Base-by-base conservation (phyloP, 2,329 filamentous ascomycete genomes). In the Epichloe scottii region DNA sequence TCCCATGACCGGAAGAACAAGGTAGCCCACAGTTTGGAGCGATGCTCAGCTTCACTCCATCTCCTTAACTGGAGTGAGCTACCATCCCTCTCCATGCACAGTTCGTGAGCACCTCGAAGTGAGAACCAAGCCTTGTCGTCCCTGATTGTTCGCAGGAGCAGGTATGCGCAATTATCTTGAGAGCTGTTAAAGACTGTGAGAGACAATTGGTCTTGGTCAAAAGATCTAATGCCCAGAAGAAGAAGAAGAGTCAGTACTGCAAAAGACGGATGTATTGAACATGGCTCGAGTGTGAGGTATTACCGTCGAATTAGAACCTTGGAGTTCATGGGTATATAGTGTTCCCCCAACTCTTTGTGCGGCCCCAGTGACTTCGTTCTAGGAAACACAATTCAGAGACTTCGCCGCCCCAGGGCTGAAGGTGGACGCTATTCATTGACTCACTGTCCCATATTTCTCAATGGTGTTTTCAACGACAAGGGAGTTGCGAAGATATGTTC, bases 1-100 rank as follows among this genome's bases (percentile, higher is more conserved):
- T 82, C 79, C 77, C 77, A 82, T 1, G 77, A 81, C 51, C 74
- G 63, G 54, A 82, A 82, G 52, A 69, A 75, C 5, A 83, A 62
- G 4, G 65, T 69, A 1, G 75, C 75, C 79, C 79, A 83, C 1
- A 69, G 58, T 56, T 74, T 80, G 51, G 69, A 62, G 39, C 68
- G 63, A 10, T 64, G 60, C 41, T 71, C 69, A 0, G 61, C 61
- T 0, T 58, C 55, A 57, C 73, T 78, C 76, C 77, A 81, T 48
- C 74, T 68, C 44, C 71, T 72, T 43, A 83, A 67, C 34, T 72
- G 65, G 10, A 83, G 63, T 0, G 70, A 71, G 23, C 69, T 71
- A 5, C 69, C 71, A 23, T 73, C 71, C 35, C 78, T 71, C 15
- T 67, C 61, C 41, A 82, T 71, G 49, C 71, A 74, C 11, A 82